Conservation (phyloP, 2,329 filamentous ascomycete genomes). For the Furcasterigmium sp. region DNA sequence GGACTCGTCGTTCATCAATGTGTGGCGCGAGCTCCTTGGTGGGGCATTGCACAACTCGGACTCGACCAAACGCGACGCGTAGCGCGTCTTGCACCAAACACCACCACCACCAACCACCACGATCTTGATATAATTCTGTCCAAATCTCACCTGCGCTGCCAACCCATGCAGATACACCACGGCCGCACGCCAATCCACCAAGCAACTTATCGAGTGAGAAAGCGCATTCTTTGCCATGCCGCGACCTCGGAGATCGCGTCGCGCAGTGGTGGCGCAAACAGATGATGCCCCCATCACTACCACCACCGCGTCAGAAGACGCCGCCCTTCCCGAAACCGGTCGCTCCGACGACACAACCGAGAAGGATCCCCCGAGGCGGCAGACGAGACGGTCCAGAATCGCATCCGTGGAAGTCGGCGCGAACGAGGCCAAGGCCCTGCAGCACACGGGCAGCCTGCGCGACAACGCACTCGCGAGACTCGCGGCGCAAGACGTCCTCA, state of each 20-base stretch:
- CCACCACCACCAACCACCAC: not conserved
- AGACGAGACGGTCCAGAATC: not conserved
- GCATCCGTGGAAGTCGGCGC: not conserved
- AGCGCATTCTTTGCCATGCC: conserved; percentile 16
- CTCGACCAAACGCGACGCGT: not conserved
- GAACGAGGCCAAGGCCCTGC: conserved; percentile 8
- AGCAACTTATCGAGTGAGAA: too few species aligned
- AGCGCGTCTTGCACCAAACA: conserved; percentile 2
- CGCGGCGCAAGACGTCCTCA: conserved; percentile 26
- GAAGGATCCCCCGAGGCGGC: conserved; percentile 11
- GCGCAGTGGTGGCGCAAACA: conserved; percentile 15
- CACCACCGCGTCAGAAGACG: not conserved
- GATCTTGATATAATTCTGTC: not conserved
- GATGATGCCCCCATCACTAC: conserved; percentile 6
- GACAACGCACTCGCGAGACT: conserved; percentile 31
- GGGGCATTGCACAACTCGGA: not conserved
- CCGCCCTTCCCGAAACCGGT: conserved; percentile 6
- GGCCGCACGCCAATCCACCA: too few species aligned
- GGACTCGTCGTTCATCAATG: too few species aligned
- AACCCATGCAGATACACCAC: too few species aligned
- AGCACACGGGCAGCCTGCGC: conserved; percentile 20
- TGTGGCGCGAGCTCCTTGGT: conserved; percentile 3
- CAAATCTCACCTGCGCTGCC: too few species aligned
- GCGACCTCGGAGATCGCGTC: conserved; percentile 23
- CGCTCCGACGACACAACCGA: conserved; percentile 2